Evolutionary conservation across 768 basidiomycete genomes (phyloP).

Genomic region (Xerocomus spinulosus): DNA sequence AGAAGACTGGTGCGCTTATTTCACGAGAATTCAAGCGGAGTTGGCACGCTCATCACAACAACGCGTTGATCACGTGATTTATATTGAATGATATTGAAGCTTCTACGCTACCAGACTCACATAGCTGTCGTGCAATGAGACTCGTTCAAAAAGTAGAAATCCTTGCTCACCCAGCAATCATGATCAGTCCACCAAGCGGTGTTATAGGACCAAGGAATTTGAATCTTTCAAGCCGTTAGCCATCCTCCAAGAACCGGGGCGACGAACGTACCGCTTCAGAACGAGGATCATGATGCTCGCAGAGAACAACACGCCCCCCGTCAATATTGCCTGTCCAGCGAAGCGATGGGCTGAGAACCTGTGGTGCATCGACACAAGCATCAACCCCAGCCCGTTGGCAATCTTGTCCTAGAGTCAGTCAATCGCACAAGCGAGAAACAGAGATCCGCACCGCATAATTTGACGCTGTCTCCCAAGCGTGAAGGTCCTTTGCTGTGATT

Average conservation of each 20-base stretch:
- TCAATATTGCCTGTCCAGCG: conserved; percentile 61
- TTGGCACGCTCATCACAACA: conserved; percentile 32
- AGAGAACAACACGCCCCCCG: conserved; percentile 57
- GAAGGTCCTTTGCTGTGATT: conserved; percentile 47
- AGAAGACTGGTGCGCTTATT: conserved; percentile 24
- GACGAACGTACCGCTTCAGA: conserved; percentile 38
- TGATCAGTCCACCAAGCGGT: conserved; percentile 56
- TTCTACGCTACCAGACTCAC: conserved; percentile 37
- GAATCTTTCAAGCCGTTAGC: conserved; percentile 30
- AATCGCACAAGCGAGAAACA: neutral
- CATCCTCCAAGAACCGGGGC: neutral
- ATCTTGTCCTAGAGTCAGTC: conserved; percentile 39
- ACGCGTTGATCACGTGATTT: conserved; percentile 42
- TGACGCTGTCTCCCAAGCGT: conserved; percentile 60
- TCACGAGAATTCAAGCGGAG: conserved; percentile 40
- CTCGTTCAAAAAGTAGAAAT: neutral
- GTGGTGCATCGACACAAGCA: conserved; percentile 59
- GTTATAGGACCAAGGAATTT: conserved; percentile 60
- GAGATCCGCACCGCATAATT: conserved; percentile 52
- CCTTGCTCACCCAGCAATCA: conserved; percentile 62
- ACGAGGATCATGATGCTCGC: conserved; percentile 56
- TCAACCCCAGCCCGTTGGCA: conserved; percentile 62
- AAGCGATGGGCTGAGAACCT: conserved; percentile 56
- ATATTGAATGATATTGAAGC: conserved; percentile 4
- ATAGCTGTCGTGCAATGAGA: conserved; percentile 38